Conservation (phyloP, 495 filamentous ascomycete genomes). For the Penicillium riverlandense region DNA sequence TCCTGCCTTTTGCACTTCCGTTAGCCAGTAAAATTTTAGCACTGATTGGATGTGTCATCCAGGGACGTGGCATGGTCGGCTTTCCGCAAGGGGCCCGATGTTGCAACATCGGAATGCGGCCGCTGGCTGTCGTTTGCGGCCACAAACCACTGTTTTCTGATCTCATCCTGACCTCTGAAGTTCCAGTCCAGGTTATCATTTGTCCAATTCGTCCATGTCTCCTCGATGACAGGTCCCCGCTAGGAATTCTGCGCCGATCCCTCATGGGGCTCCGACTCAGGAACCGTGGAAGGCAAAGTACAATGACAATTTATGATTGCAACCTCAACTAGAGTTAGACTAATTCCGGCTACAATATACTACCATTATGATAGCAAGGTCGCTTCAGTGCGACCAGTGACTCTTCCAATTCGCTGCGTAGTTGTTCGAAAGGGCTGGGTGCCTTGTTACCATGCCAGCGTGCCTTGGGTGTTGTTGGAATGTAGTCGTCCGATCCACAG, state of each 20-base stretch:
- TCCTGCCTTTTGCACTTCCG: no score
- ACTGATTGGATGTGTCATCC: neutral
- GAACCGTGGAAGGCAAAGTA: slow-evolving; percentile 12
- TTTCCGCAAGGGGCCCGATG: slow-evolving; percentile 14
- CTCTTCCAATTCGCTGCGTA: slow-evolving; percentile 1
- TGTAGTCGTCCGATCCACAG: slow-evolving; percentile 10
- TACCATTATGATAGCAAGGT: neutral
- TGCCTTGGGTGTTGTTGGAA: slow-evolving; percentile 12
- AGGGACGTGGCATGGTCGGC: neutral
- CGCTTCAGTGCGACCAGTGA: slow-evolving; percentile 5
- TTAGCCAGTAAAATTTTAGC: no score
- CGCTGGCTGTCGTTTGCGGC: slow-evolving; percentile 13
- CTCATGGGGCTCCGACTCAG: slow-evolving; percentile 1
- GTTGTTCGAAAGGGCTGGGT: slow-evolving; percentile 8
- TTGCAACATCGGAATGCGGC: slow-evolving; percentile 15
- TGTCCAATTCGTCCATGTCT: neutral
- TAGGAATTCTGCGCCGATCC: slow-evolving; percentile 12
- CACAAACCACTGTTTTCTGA: neutral
- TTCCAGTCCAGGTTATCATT: no score
- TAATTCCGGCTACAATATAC: neutral
- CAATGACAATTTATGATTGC: slow-evolving; percentile 6
- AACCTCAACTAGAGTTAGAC: neutral
- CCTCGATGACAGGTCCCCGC: slow-evolving; percentile 12
- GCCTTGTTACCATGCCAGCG: slow-evolving; percentile 23
- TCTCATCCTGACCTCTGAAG: no score